Conservation (phyloP, 805 yeast species). For the Zygosaccharomyces bailii region DNA sequence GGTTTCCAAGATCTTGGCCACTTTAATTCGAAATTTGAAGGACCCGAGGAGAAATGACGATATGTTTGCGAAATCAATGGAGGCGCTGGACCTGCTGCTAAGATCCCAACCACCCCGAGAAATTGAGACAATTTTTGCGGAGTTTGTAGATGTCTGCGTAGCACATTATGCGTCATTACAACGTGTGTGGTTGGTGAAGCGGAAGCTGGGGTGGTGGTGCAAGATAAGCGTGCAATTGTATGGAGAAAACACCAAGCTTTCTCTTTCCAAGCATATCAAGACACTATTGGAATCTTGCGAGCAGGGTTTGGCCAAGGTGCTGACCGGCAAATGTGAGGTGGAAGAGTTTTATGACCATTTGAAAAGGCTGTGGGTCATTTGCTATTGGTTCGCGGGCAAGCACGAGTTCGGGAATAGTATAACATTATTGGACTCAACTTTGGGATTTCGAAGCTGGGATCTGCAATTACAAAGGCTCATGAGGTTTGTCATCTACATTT, state of each 20-base stretch:
- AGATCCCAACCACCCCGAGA: constrained; percentile 26
- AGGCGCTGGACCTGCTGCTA: constrained; percentile 29
- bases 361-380: constrained; percentile 21
- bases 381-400: constrained; percentile 25
- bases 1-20: constrained; percentile 23
- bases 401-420: constrained; percentile 16
- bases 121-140: constrained; percentile 18
- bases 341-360: constrained; percentile 11
- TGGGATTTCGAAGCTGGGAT: constrained; percentile 25
- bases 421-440: constrained; percentile 18
- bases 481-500: constrained; percentile 26
- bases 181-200: constrained; percentile 29
- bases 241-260: constrained; percentile 14
- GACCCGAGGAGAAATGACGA: constrained; percentile 13
- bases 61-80: constrained; percentile 28
- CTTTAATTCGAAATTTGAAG: constrained; percentile 22
- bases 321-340: constrained; percentile 14
- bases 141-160: constrained; percentile 18
- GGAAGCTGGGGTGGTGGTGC: constrained; percentile 29
- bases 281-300: constrained; percentile 17
- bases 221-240: constrained; percentile 13
- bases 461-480: constrained; percentile 26
- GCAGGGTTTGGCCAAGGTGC: constrained; percentile 16
- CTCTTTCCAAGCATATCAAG: constrained; percentile 13
- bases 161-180: constrained; percentile 15